Base-by-base conservation (phyloP, 768 basidiomycete species). In the Naganishia onofrii region DNA sequence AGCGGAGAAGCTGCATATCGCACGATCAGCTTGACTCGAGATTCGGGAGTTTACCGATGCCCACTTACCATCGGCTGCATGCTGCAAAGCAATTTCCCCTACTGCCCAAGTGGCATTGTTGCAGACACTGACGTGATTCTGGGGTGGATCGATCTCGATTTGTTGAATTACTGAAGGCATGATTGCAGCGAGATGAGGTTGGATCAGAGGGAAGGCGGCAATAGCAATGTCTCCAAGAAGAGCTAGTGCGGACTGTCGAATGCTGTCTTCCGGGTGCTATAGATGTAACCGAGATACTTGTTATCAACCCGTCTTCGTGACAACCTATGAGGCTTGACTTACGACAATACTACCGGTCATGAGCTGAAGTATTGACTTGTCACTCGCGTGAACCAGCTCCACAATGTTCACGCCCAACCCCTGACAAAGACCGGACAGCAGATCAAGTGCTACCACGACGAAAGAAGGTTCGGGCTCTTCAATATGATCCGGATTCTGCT, bases 51-150 rank as follows among this genome's bases (percentile, higher is more conserved):
- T 21, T 36, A 48, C 32, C 5, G 52, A 31, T 36, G 32, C 26
- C n/a, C 38, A 53, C 54, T 64, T 69, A 34, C 72, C 66, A 65
- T 78, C 74, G 29, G 65, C 67, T n/a, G 73, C 71, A 78, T 91
- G 93, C 56, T 93, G 91, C 72, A 99, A 82, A 9, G 96, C 92
- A 36, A 99, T 92, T 81, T 99, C 96, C 53, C 96, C 96, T 32
- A 96, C 93, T n/a, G 93, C 93, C 96, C 96, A 99, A 0, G 95
- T 95, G 12, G 96, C 96, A 78, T 99, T 99, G 82, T 99, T 99
- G 80, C 92, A 94, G 6, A 95, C 96, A 74, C 92, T 94, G 72
- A 98, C 88, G 77, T 93, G 93, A 80, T 97, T 94, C 36, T 90
- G 85, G 76, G 92, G 91, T 0, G 95, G 96, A 77, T 95, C 91